Base-by-base conservation (phyloP, 2,329 filamentous ascomycete genomes). In the Cercospora nicotianae region DNA sequence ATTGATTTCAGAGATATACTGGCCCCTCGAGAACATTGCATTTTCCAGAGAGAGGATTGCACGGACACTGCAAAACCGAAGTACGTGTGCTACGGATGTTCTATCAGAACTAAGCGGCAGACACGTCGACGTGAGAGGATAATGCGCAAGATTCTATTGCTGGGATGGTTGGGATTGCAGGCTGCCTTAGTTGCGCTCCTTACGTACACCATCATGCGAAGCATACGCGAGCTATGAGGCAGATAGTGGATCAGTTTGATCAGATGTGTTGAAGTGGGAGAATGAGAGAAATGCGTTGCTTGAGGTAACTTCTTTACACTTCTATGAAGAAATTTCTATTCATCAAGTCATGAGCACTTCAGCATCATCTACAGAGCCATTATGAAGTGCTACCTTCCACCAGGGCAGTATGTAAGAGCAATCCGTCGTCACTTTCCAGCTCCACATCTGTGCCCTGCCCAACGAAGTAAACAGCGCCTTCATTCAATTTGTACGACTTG, bases 381-480 rank as follows among this genome's bases (percentile, higher is more conserved):
- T 58, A 72, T 57, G 69, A 67, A 18, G 70, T 72, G 18, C 64
- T 59, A 23, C 69, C 70, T 75, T 82, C 80, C 5, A 79, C 81
- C 60, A 79, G 85, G 7, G 84, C 82, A 51, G 80, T 81, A 76
- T 84, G 87, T 42, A 84, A 75, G 55, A 83, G 80, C 72, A 87
- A 72, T 16, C 78, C 80, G 16, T 76, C 69, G 1, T 74, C 72
- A 20, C 83, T 81, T 8, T 78, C 77, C 58, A 86, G 80, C 55
- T 83, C 79, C 12, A 86, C 68, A 65, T 84, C 81, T 3, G 83
- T 79, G 0, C 86, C 87, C 2, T 87, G 86, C 1, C 86, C 89
- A n/a, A 92, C 80, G 76, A 90, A 92, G 75, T 84, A 92, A 10
- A 91, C 86, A 71, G 82, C 86, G 0, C 90, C 90, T 75, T 88